A percentile compares a stretch with the other conserved stretches of the same genome.
phyloP scores from a whole-genome alignment of 2,329 filamentous ascomycete genomes.

The Penicillium sp. region DNA sequence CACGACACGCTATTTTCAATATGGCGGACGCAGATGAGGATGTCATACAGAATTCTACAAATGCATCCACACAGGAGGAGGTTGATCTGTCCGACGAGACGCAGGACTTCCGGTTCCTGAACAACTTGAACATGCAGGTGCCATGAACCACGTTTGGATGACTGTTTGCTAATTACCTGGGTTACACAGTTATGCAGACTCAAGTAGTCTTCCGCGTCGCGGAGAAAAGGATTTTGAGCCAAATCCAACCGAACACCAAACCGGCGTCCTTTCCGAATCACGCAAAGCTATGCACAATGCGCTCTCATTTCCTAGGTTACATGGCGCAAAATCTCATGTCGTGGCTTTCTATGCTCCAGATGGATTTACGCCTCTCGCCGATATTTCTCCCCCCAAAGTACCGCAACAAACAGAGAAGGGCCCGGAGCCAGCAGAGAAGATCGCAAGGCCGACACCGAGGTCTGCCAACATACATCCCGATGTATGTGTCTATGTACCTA shows the following conservation, averaged over 20 bases:
- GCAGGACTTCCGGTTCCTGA: slow-evolving; percentile 81
- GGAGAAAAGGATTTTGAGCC: slow-evolving; percentile 98
- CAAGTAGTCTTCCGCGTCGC: slow-evolving; percentile 70
- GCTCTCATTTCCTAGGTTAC: slow-evolving; percentile 73
- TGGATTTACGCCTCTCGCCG: slow-evolving; percentile 32
- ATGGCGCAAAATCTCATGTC: slow-evolving; percentile 66
- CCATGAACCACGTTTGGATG: not conserved
- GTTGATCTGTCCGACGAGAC: slow-evolving; percentile 74
- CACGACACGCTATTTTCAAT: slow-evolving; percentile 1
- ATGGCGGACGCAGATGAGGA: slow-evolving; percentile 52
- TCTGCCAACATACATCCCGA: slow-evolving; percentile 30
- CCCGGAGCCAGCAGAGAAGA: slow-evolving; percentile 12
- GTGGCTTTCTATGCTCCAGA: slow-evolving; percentile 75
- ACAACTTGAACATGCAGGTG: slow-evolving; percentile 54
- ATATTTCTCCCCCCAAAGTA: slow-evolving; percentile 15
- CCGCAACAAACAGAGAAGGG: slow-evolving; percentile 17
- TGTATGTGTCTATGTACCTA: slow-evolving; percentile 65
- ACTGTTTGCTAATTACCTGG: not conserved
- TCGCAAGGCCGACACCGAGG: slow-evolving; percentile 12
- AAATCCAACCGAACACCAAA: slow-evolving; percentile 82
- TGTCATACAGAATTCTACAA: slow-evolving; percentile 34
- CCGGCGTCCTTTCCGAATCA: slow-evolving; percentile 74
- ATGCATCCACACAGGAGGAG: slow-evolving; percentile 47
- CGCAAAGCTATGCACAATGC: slow-evolving; percentile 88
- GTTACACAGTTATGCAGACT: slow-evolving; percentile 36